These are phyloP conservation scores for Candida silvicultrix DNA, from an alignment of 805 yeast genomes.

Conservation along the genomic window DNA sequence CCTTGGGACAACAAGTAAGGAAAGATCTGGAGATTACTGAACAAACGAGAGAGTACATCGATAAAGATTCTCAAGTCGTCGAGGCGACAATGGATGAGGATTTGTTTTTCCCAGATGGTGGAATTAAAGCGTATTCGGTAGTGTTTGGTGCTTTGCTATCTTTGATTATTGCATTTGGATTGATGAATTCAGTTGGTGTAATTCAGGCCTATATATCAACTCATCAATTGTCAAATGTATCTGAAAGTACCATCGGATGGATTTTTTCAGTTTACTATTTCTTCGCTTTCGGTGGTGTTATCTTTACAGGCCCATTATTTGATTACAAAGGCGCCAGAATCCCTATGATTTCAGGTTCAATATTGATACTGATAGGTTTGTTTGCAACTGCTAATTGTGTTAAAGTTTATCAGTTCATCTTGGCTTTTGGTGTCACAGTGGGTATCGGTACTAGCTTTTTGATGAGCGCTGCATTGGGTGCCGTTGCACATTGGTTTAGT, in stretches of 20 bases:
- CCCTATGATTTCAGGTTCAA: slow-evolving; percentile 38
- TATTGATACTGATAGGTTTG: slow-evolving; percentile 40
- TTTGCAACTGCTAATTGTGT: slow-evolving; percentile 45
- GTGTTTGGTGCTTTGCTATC: slow-evolving; percentile 43
- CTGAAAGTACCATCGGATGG: slow-evolving; percentile 58
- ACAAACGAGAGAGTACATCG: background rate
- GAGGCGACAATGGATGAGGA: background rate
- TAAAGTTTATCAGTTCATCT: slow-evolving; percentile 50
- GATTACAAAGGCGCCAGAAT: slow-evolving; percentile 50
- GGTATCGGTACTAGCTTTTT: slow-evolving; percentile 49
- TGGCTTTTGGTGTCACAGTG: slow-evolving; percentile 46
- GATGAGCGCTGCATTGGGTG: slow-evolving; percentile 49
- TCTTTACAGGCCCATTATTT: slow-evolving; percentile 42
- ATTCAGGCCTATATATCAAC: slow-evolving; percentile 55
- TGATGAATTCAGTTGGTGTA: slow-evolving; percentile 61
- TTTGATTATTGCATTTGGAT: slow-evolving; percentile 51
- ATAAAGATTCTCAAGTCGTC: background rate
- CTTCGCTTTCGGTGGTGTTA: slow-evolving; percentile 23
- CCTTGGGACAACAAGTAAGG: background rate
- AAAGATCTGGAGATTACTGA: background rate
- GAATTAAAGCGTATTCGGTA: slow-evolving; percentile 30
- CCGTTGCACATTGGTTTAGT: slow-evolving; percentile 57
- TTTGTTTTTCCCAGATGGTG: slow-evolving; percentile 32
- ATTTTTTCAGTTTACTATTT: slow-evolving; percentile 39
- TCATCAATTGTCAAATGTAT: slow-evolving; percentile 40